Conservation (phyloP, 176 grass and related monocot species). For the Bromus sterilis region DNA sequence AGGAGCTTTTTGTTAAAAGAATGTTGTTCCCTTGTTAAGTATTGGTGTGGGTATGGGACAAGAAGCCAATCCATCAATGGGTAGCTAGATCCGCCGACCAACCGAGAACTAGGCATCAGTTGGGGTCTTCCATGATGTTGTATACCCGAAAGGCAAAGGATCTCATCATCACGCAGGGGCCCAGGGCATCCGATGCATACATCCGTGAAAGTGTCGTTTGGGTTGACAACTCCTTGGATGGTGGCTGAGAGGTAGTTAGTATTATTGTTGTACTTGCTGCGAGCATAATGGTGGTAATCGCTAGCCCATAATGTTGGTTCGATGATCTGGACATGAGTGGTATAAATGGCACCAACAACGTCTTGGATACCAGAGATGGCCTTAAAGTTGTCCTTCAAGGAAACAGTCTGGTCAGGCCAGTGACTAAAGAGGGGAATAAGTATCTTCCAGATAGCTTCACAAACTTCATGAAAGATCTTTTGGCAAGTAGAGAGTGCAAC, state of each 20-base stretch:
- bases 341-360: constrained; percentile 42
- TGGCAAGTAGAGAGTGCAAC: constrained; percentile 56
- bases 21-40: constrained; percentile 11
- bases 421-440: constrained; percentile 47
- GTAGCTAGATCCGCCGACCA: constrained; percentile 40
- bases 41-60: constrained; percentile 35
- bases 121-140: constrained; percentile 23
- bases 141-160: constrained; percentile 34
- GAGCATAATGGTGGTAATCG: constrained; percentile 34
- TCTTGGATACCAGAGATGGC: constrained; percentile 23
- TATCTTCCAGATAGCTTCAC: constrained; percentile 18
- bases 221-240: constrained; percentile 46
- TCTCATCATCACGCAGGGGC: constrained; percentile 45
- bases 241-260: constrained; percentile 41
- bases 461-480: constrained; percentile 53
- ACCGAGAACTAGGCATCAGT: constrained; percentile 30
- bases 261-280: constrained; percentile 45
- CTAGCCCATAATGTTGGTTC: constrained; percentile 21
- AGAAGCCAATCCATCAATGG: constrained; percentile 48
- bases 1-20: constrained; percentile 39
- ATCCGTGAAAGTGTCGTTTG: constrained; percentile 46
- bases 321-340: constrained; percentile 62
- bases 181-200: constrained; percentile 62
- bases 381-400: constrained; percentile 30
- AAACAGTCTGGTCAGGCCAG: constrained; percentile 25